Percentiles rank a stretch among this genome's conserved stretches.
Evolutionary conservation across 1,139 yeast genomes (phyloP).

Genomic region (Suhomyces maxii): DNA sequence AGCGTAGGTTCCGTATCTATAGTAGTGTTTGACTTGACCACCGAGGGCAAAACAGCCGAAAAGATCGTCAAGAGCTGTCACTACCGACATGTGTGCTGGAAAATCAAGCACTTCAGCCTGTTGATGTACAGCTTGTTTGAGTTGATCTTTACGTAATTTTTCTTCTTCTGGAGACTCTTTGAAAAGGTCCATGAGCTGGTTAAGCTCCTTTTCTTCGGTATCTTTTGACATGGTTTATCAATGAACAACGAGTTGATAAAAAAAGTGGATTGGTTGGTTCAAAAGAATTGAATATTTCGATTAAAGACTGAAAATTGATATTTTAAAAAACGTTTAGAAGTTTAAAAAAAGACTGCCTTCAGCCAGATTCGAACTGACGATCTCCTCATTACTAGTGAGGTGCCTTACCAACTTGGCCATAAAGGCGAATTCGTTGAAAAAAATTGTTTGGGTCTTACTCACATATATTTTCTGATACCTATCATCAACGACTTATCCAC

Average conservation of each 20-base stretch:
- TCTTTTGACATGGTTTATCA: conserved; percentile 8
- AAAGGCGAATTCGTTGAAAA: conserved; percentile 8
- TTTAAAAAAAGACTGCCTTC: conserved; percentile 52
- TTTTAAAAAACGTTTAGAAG: neutral
- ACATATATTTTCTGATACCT: no score
- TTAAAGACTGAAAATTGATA: neutral
- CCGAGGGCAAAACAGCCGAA: conserved; percentile 86
- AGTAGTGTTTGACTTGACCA: conserved; percentile 80
- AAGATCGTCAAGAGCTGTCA: conserved; percentile 84
- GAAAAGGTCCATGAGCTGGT: conserved; percentile 36
- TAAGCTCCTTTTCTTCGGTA: conserved; percentile 30
- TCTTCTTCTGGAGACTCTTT: conserved; percentile 37
- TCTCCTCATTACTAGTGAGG: conserved; percentile 87
- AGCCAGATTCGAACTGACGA: conserved; percentile 85
- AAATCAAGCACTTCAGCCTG: conserved; percentile 26
- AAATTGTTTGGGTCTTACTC: neutral
- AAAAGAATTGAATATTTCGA: neutral
- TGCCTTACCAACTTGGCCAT: conserved; percentile 84
- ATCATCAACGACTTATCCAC: no score
- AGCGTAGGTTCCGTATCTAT: conserved; percentile 76
- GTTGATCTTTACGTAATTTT: conserved; percentile 31
- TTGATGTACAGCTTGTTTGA: conserved; percentile 29
- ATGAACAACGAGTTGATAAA: no score
- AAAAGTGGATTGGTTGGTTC: neutral
- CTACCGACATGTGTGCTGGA: conserved; percentile 40